Percentiles rank a stretch among this genome's conserved stretches.
Conservation (phyloP, 768 basidiomycete species). For the Cystofilobasidium capitatum region DNA sequence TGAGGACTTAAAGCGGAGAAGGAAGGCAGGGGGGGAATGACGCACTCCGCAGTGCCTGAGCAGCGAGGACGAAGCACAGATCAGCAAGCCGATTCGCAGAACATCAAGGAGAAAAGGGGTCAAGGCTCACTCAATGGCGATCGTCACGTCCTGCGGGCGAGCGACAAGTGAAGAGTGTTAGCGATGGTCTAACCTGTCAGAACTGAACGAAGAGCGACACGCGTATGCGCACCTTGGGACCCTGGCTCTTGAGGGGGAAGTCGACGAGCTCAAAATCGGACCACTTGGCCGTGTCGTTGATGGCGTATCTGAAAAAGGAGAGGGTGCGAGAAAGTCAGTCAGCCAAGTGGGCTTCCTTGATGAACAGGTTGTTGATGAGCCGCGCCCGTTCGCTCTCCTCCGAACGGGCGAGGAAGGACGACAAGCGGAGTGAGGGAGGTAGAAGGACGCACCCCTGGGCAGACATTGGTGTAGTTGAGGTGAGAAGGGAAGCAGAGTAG, state of each 20-base stretch:
- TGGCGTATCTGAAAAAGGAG: slow-evolving; percentile 19
- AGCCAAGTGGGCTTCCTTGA: no score
- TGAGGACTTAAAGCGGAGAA: no score
- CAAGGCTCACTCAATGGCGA: slow-evolving; percentile 1
- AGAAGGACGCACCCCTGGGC: slow-evolving; percentile 4
- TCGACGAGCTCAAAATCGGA: slow-evolving; percentile 31
- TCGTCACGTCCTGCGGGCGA: neutral
- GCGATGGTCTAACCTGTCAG: neutral
- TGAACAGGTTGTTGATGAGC: no score
- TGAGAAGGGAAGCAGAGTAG: neutral
- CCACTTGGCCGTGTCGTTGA: slow-evolving; percentile 18
- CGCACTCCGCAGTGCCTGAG: neutral
- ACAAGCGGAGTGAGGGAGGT: neutral
- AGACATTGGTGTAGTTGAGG: neutral
- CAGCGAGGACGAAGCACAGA: no score
- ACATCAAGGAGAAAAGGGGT: no score
- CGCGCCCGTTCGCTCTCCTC: neutral
- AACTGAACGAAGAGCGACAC: no score
- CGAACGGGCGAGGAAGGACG: neutral
- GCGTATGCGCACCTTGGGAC: slow-evolving; percentile 21
- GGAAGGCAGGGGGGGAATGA: no score
- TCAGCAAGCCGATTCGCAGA: no score
- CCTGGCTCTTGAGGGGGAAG: slow-evolving; percentile 49
- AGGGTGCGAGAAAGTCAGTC: neutral
- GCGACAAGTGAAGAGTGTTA: neutral